Evolutionary conservation across 306 rosid genomes (phyloP).

Genomic region (Adenanthera pavonina): DNA sequence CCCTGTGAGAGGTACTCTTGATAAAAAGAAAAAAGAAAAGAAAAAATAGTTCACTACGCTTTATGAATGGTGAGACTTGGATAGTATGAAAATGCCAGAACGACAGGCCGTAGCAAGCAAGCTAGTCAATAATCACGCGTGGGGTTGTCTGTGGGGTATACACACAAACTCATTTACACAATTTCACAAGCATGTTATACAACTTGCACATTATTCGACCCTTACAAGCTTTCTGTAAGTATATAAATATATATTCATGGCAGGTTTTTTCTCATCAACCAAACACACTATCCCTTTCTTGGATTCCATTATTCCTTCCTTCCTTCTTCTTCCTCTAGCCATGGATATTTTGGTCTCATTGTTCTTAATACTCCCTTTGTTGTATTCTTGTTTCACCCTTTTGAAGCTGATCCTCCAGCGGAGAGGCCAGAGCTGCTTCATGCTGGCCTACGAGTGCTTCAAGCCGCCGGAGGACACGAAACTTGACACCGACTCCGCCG

Average conservation of each 20-base stretch:
- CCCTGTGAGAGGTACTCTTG: no score
- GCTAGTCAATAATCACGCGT: background rate
- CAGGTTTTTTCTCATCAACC: background rate
- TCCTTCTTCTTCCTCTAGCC: background rate
- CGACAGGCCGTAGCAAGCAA: background rate
- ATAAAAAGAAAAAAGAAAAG: no score
- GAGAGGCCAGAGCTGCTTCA: conserved; percentile 62
- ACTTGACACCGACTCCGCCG: conserved; percentile 52
- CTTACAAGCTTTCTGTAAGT: background rate
- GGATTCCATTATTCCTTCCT: no score
- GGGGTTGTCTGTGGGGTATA: background rate
- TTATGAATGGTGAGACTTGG: background rate
- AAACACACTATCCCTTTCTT: background rate
- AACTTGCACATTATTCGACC: background rate
- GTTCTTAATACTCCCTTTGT: conserved; percentile 41
- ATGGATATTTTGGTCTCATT: conserved; percentile 52
- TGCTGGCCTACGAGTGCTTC: conserved; percentile 83
- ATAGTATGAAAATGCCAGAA: background rate
- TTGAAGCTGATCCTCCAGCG: conserved; percentile 47
- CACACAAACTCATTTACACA: background rate
- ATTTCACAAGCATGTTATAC: background rate
- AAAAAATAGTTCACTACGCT: background rate
- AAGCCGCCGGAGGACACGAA: conserved; percentile 60
- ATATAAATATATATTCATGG: background rate
- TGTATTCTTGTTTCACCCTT: conserved; percentile 42